Base-by-base conservation (phyloP, 2,329 filamentous ascomycete genomes). In the Ascocoryne sarcoides region DNA sequence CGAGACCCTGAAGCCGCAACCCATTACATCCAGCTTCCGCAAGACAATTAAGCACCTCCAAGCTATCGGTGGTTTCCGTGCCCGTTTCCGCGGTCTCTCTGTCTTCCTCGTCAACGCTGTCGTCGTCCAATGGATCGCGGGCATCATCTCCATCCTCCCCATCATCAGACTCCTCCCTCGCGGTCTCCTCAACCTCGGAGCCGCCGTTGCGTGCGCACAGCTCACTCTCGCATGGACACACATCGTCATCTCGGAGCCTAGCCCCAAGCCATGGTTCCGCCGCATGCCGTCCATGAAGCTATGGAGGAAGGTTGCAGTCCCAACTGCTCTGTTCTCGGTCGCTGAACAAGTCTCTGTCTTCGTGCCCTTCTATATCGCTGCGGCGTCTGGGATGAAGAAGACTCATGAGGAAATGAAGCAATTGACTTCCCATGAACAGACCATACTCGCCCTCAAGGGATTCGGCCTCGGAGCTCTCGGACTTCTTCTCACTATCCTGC, bases 221-320 rank as follows among this genome's bases (percentile, higher is more conserved):
- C 62, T 90, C 44, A 74, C 77, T 59, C 75, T 89, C 51, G 73
- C 77, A 39, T 95, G 88, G 87, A 84, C 88, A 3, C 87, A 95
- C 61, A 80, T 84, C 54, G 76, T 94, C 59, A 88, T 95, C 57
- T 80, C 85, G 2, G 69, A 76, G 39, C 76, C 79, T 4, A 80
- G 74, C 42, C 57, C 68, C 35, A 73, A 75, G 59, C 66, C 65
- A 51, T 87, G 82, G 68, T 84, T 73, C 64, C 48, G 48, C 14
- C 45, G 86, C 42, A 71, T 94, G 37, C 80, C 83, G 12, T 64
- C 76, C 33, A 75, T 78, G 51, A 70, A 69, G 56, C 70, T 76
- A 37, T 82, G 82, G 66, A 70, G 75, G 55, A 78, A 83, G 43
- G 79, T 87, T 47, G 79, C 76, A 46, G 60, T 78, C 35, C 82